Evolutionary conservation across 2,329 filamentous ascomycete genomes (phyloP), one percentile per base, ranked within the genome.

Genomic region (Aureobasidium sp.): DNA sequence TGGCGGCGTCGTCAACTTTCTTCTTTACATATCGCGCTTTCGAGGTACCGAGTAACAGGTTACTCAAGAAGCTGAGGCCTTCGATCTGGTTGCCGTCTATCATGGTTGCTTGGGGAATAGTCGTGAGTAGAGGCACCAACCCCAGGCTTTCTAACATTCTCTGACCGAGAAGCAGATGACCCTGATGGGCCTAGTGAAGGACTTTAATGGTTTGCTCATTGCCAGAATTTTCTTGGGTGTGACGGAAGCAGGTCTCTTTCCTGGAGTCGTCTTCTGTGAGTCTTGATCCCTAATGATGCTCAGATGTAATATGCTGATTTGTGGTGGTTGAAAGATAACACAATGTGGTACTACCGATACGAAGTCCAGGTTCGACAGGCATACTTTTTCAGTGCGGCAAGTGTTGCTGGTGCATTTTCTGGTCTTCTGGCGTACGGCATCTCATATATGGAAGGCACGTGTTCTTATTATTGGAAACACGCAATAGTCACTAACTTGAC

Each of bases 371-470:
- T 73, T 56, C 71, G 79, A 31, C 74, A 77, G 45, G 77, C 78
- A 12, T 66, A 79, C 3, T 80, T 81, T 68, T 80, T 80, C 67
- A 77, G 74, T 52, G 77, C 78, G 0, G 76, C 76, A 2, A 76
- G 74, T 49, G 69, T 82, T 24, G 79, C 80, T 2, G 79, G 80
- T 19, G 79, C 78, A 2, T 79, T 83, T 60, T 78, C 76, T 1
- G 81, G 81, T 0, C 69, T 83, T n/a, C 69, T 83, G 0, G 81
- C 81, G 1, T 81, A 68, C 49, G 72, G 71, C 19, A 67, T 74
- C 45, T 67, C 69, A 9, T 68, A 71, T 53, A 70, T 74, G 61
- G 64, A 69, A n/a, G 75, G 75, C 63, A 44, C 70, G 66, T 44
- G 1, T 24, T 24, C 4, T 6, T 24, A 9, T 14, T 3, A 5